phyloP scores from a whole-genome alignment of 2,329 filamentous ascomycete genomes.

The Colletotrichum costaricense region DNA sequence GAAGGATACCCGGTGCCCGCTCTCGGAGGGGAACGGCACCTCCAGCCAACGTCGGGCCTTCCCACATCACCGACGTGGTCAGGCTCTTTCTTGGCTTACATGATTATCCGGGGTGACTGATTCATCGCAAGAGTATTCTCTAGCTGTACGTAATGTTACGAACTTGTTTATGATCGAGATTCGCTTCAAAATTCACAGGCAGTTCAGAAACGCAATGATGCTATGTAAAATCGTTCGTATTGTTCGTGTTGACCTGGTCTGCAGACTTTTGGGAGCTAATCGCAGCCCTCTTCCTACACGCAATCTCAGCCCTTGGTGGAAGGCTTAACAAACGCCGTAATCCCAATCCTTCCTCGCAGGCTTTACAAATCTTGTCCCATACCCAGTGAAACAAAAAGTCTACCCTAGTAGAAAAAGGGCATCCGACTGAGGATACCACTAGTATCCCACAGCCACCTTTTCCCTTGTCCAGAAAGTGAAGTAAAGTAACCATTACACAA shows the following conservation, averaged over 20 bases:
- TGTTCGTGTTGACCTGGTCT: slow-evolving; percentile 15
- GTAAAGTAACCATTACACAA: slow-evolving; percentile 33
- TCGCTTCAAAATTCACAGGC: not conserved
- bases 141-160: not conserved
- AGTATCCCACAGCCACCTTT: not conserved
- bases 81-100: slow-evolving; percentile 9
- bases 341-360: not conserved
- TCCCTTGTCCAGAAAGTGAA: slow-evolving; percentile 24
- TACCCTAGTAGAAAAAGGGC: slow-evolving; percentile 12
- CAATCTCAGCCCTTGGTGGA: slow-evolving; percentile 16
- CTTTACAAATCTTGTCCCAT: not conserved
- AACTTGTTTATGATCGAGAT: too few species aligned
- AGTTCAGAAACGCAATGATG: not conserved
- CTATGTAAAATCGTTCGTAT: slow-evolving; percentile 2
- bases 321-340: slow-evolving; percentile 18
- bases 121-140: not conserved
- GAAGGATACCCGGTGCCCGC: slow-evolving; percentile 11
- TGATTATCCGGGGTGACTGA: not conserved
- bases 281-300: slow-evolving; percentile 8
- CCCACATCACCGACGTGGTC: slow-evolving; percentile 6
- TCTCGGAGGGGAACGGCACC: slow-evolving; percentile 25
- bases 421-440: not conserved
- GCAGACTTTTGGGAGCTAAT: slow-evolving; percentile 3
- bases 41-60: slow-evolving; percentile 18
- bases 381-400: slow-evolving; percentile 8